Evolutionary conservation across 768 basidiomycete genomes (phyloP).

Genomic region (Psilocybe sp.): DNA sequence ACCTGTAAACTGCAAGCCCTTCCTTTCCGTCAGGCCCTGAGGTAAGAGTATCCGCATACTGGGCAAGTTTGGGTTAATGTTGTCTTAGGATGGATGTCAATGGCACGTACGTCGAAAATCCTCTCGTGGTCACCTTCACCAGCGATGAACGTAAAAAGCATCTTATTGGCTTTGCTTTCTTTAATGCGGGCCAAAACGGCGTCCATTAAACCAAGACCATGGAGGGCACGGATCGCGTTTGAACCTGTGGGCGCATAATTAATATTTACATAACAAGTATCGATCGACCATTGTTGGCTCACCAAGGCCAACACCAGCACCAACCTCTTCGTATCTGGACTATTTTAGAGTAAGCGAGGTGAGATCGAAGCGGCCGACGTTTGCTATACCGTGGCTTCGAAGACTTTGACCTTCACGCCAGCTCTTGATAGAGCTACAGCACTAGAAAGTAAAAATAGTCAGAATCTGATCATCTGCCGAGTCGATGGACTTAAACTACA

Average conservation of each 20-base stretch:
- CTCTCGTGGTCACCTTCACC: conserved; percentile 38
- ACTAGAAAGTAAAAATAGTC: conserved; percentile 13
- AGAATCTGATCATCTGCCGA: not conserved
- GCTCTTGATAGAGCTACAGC: conserved; percentile 40
- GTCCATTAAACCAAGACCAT: conserved; percentile 42
- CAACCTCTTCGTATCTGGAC: conserved; percentile 49
- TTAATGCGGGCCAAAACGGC: conserved; percentile 36
- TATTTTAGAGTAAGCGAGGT: conserved; percentile 14
- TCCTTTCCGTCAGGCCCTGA: conserved; percentile 21
- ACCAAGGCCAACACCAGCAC: conserved; percentile 56
- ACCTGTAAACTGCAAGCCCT: conserved; percentile 48
- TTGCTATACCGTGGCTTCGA: conserved; percentile 50
- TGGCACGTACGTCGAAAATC: conserved; percentile 39
- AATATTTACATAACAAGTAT: not conserved
- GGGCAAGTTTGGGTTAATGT: not conserved
- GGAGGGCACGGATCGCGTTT: conserved; percentile 45
- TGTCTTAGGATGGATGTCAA: not conserved
- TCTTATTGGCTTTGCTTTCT: conserved; percentile 25
- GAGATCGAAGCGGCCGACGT: no score
- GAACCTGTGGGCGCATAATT: conserved; percentile 32
- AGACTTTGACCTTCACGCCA: conserved; percentile 46
- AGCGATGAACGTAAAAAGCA: conserved; percentile 39
- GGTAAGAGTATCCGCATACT: conserved; percentile 8
- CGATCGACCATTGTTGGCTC: conserved; percentile 1
- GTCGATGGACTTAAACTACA: not conserved